A percentile compares a stretch with the other conserved stretches of the same genome.
phyloP scores from a whole-genome alignment of 495 filamentous ascomycete species.

The Penicillium desertorum region DNA sequence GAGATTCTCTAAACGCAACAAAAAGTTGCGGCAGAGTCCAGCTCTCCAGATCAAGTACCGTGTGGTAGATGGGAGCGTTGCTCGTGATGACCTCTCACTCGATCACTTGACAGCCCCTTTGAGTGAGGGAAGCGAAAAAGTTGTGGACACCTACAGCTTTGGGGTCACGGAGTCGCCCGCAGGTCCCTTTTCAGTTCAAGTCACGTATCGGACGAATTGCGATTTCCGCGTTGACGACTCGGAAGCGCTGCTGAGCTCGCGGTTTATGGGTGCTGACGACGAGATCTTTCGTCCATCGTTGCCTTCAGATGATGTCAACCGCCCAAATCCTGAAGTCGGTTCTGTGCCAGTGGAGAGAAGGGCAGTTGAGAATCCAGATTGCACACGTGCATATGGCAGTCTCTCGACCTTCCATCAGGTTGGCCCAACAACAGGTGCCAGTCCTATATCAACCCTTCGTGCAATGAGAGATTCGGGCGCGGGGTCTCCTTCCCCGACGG shows the following conservation, averaged over 20 bases:
- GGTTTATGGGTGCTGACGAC: slow-evolving; percentile 91
- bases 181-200: slow-evolving; percentile 75
- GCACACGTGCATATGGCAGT: slow-evolving; percentile 84
- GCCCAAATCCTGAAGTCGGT: slow-evolving; percentile 58
- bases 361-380: slow-evolving; percentile 55
- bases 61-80: slow-evolving; percentile 59
- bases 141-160: slow-evolving; percentile 75
- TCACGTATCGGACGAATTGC: slow-evolving; percentile 82
- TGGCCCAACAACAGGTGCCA: slow-evolving; percentile 69
- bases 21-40: slow-evolving; percentile 62
- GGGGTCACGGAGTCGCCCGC: slow-evolving; percentile 80
- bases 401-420: slow-evolving; percentile 89
- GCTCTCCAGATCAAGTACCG: slow-evolving; percentile 75
- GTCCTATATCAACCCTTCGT: slow-evolving; percentile 82
- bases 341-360: slow-evolving; percentile 63
- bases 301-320: slow-evolving; percentile 37
- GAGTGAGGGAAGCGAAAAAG: slow-evolving; percentile 61
- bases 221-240: slow-evolving; percentile 90
- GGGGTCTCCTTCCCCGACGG: slow-evolving; percentile 45
- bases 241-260: slow-evolving; percentile 88
- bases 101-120: slow-evolving; percentile 74
- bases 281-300: slow-evolving; percentile 79
- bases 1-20: slow-evolving; percentile 75
- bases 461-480: slow-evolving; percentile 57
- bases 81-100: slow-evolving; percentile 37